Evolutionary conservation across 75 land plant species (phyloP).

Genomic region (Larix kaempferi): DNA sequence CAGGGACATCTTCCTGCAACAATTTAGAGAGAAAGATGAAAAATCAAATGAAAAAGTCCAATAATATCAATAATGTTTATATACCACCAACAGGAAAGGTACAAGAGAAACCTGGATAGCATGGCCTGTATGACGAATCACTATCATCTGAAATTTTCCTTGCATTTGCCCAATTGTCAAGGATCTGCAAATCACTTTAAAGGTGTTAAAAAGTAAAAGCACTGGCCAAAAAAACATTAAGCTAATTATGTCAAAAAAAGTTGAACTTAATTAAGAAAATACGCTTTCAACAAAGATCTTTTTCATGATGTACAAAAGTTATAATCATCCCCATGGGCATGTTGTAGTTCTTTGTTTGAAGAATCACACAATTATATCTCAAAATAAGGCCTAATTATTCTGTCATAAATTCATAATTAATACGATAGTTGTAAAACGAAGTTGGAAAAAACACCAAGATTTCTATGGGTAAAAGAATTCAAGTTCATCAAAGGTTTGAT

Average conservation of each 20-base stretch:
- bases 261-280: not conserved
- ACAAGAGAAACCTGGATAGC: slow-evolving; percentile 82
- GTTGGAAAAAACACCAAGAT: no score
- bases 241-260: not conserved
- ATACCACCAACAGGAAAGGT: not conserved
- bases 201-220: not conserved
- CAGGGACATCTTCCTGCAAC: slow-evolving; percentile 93
- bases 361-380: not conserved
- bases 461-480: no score
- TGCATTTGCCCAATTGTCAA: slow-evolving; percentile 99
- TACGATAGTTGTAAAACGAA: no score
- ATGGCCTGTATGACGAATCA: slow-evolving; percentile 90
- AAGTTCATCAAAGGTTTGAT: no score
- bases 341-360: not conserved
- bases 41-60: not conserved
- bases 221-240: not conserved
- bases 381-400: not conserved
- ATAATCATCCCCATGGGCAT: not conserved
- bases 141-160: slow-evolving; percentile 98
- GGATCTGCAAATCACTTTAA: slow-evolving; percentile 33
- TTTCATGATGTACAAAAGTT: not conserved
- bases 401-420: no score
- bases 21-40: not conserved
- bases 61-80: not conserved
- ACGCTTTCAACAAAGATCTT: not conserved